Evolutionary conservation across 176 grass and related monocot genomes (phyloP).

Genomic region (Aegilops umbellulata): DNA sequence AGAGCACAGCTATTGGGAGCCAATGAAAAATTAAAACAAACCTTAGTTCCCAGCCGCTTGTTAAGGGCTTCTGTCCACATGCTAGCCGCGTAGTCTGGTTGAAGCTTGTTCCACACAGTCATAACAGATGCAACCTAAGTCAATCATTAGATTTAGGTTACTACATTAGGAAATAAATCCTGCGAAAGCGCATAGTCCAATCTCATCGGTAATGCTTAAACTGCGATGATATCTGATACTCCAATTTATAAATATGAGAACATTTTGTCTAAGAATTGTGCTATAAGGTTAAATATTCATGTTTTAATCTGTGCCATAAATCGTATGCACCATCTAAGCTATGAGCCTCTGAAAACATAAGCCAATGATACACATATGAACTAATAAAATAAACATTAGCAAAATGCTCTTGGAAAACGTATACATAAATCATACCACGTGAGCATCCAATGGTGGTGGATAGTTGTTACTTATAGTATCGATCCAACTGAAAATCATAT

Average conservation of each 20-base stretch:
- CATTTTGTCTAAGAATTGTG: neutral
- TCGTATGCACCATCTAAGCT: neutral
- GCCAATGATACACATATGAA: neutral
- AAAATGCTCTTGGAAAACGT: constrained; percentile 11
- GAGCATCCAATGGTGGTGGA: constrained; percentile 88
- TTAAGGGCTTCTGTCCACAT: constrained; percentile 98
- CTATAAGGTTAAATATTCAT: neutral
- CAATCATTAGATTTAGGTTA: constrained; percentile 36
- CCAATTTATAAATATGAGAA: neutral
- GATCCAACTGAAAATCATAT: constrained; percentile 99
- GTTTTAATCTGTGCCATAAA: neutral
- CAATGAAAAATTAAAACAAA: constrained; percentile 27
- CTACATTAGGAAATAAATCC: neutral
- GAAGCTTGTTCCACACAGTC: constrained; percentile 91
- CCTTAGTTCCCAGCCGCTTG: constrained; percentile 90
- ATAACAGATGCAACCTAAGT: constrained; percentile 91
- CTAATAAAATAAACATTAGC: neutral
- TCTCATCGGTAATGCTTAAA: neutral
- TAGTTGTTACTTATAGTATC: constrained; percentile 92
- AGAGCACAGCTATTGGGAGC: neutral
- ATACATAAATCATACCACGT: constrained; percentile 67
- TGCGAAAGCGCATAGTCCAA: neutral
- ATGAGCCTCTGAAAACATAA: constrained; percentile 4
- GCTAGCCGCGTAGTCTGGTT: constrained; percentile 86
- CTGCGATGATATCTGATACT: neutral